A percentile compares a stretch with the other conserved stretches of the same genome.
Evolutionary conservation across 164 flowering plant species (phyloP).

Genomic region (Liriodendron chinense): DNA sequence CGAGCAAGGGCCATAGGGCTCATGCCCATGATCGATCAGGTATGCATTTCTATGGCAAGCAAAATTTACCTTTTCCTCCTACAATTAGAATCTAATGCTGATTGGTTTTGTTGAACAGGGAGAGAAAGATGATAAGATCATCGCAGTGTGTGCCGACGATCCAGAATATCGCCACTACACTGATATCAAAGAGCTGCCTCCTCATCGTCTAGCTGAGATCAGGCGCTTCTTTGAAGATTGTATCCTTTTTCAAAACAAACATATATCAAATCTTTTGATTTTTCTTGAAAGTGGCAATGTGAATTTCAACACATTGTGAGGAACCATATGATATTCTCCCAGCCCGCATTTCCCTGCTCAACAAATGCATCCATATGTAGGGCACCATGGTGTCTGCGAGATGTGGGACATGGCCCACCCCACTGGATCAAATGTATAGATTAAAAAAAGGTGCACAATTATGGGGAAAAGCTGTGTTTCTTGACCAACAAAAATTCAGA

Average conservation of each 20-base stretch:
- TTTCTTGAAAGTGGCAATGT: no score
- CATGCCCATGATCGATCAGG: constrained; percentile 68
- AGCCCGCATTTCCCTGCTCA: no score
- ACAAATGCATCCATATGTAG: no score
- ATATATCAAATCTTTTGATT: background rate
- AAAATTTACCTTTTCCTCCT: background rate
- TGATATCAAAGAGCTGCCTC: constrained; percentile 59
- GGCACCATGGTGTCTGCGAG: no score
- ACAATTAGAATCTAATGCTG: background rate
- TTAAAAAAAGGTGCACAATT: background rate
- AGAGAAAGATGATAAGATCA: constrained; percentile 75
- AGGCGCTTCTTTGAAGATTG: constrained; percentile 78
- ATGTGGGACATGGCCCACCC: background rate
- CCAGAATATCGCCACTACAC: constrained; percentile 66
- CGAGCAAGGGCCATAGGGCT: constrained; percentile 65
- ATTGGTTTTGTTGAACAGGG: constrained; percentile 35
- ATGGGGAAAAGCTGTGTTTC: constrained; percentile 8
- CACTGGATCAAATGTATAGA: background rate
- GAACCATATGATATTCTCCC: no score
- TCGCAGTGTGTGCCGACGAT: constrained; percentile 79
- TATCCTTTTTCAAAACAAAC: constrained; percentile 29
- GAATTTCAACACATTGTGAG: no score
- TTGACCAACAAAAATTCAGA: constrained; percentile 33
- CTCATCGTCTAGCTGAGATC: constrained; percentile 67
- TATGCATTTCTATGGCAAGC: background rate